Percentiles rank a stretch among this genome's conserved stretches.
These are phyloP conservation scores for Actinomucor elegans DNA, from an alignment of 371 early-diverging fungal genomes.

Conservation along the genomic window DNA sequence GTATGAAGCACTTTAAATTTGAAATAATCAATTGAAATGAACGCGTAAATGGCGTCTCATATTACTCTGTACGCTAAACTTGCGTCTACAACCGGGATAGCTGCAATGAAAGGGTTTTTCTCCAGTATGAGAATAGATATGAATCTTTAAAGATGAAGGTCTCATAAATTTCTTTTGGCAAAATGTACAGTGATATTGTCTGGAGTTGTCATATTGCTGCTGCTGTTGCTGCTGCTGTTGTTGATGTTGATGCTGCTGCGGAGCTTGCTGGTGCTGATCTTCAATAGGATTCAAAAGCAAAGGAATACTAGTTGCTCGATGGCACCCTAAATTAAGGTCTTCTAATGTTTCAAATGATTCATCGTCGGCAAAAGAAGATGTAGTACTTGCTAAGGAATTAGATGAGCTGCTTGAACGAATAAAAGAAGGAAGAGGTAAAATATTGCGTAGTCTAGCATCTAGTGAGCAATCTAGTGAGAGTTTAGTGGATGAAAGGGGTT, in stretches of 20 bases:
- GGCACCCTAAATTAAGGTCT: no score
- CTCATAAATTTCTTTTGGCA: conserved; percentile 72
- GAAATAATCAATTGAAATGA: conserved; percentile 20
- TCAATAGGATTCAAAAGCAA: neutral
- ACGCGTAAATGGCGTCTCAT: conserved; percentile 65
- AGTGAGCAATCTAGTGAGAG: neutral
- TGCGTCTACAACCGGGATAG: conserved; percentile 58
- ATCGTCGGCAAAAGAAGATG: neutral
- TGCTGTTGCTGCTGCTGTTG: no score
- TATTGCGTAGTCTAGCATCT: neutral
- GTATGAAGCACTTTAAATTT: neutral
- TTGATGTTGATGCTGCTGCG: no score
- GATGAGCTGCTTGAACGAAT: neutral
- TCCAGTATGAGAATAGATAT: conserved; percentile 71
- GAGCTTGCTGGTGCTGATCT: neutral
- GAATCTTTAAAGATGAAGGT: conserved; percentile 67
- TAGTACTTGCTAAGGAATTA: neutral
- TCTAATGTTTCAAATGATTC: neutral
- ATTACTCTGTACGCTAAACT: conserved; percentile 74
- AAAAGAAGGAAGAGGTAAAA: conserved; percentile 1
- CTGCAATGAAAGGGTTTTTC: conserved; percentile 70
- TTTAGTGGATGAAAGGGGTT: neutral
- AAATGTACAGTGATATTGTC: conserved; percentile 43
- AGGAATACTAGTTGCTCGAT: neutral
- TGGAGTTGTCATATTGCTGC: no score